Evolutionary conservation across 1,284 basidiomycete genomes (phyloP), one percentile per base, ranked within the genome.

Genomic region (Trichosporon inkin): DNA sequence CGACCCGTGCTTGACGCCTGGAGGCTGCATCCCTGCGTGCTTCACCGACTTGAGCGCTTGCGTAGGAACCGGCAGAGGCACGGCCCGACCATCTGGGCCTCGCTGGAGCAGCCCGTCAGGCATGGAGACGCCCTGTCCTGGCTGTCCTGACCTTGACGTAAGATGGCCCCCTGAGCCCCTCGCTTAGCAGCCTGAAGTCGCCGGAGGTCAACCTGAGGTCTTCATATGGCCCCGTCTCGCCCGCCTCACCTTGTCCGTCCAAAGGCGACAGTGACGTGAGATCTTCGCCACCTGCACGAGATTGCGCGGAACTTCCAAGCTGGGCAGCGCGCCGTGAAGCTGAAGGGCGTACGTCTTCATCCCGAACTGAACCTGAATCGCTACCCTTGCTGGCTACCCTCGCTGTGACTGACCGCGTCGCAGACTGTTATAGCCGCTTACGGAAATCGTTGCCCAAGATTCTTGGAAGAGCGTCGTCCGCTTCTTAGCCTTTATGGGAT

Each of bases 11-110:
- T 32, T 32, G 28, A 32, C 28, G 28, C 28, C 28, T 8, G 28
- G 28, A 5, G 28, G 28, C 8, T 4, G 8, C 28, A 32, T 8
- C 5, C 28, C 28, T 32, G 28, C 28, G 28, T 8, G 28, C 28
- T 49, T 49, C 3, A 49, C 24, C 44, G 28, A 32, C 22, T 28
- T 28, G 44, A n/a, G 24, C 44, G 24, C 44, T 24, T 49, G 44
- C 44, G 44, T 32, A 49, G 44, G 44, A 49, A 49, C 44, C 44
- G 44, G 44, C 44, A 49, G 44, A 49, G 44, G 44, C 44, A 49
- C 44, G 44, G 44, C 8, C 44, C 44, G 44, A 28, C 44, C 44
- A 49, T 49, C 44, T 32, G 10, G 44, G 44, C 44, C 44, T 22
- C 28, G 8, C 22, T 13, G 44, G 16, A 16, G 17, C 44, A n/a